These are phyloP conservation scores for Leccinum disarticulatum DNA, from an alignment of 768 basidiomycete species.

Conservation along the genomic window DNA sequence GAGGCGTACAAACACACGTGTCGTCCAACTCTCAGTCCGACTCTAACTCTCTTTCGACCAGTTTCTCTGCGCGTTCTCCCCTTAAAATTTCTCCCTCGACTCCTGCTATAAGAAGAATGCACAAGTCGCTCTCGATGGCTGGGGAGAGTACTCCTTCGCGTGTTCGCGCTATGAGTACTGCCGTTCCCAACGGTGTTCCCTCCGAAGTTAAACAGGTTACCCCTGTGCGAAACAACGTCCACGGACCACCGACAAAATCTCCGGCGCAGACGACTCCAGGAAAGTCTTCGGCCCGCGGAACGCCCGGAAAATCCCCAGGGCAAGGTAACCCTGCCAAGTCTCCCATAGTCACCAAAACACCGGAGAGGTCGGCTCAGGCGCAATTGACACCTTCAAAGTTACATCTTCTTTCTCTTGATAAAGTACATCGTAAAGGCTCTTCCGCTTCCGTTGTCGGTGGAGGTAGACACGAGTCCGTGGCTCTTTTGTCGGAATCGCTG, in stretches of 20 bases:
- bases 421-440: conserved; percentile 22
- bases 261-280: conserved; percentile 20
- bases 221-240: conserved; percentile 12
- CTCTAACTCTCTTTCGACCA: conserved; percentile 28
- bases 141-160: conserved; percentile 15
- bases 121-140: conserved; percentile 28
- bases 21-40: conserved; percentile 24
- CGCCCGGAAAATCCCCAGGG: conserved; percentile 23
- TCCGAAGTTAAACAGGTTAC: conserved; percentile 15
- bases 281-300: conserved; percentile 16
- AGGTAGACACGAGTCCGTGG: conserved; percentile 16
- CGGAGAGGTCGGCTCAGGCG: conserved; percentile 19
- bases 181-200: conserved; percentile 4
- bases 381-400: conserved; percentile 24
- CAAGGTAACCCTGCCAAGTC: conserved; percentile 26
- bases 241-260: conserved; percentile 18
- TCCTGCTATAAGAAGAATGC: conserved; percentile 32
- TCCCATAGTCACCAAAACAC: conserved; percentile 21
- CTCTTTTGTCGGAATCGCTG: conserved; percentile 20
- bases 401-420: conserved; percentile 17
- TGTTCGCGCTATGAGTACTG: conserved; percentile 19
- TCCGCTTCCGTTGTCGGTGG: conserved; percentile 18
- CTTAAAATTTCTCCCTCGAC: conserved; percentile 42
- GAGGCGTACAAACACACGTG: conserved; percentile 24
- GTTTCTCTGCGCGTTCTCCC: conserved; percentile 27